These are phyloP conservation scores for Suillus americanus DNA, from an alignment of 768 basidiomycete genomes.

Conservation along the genomic window DNA sequence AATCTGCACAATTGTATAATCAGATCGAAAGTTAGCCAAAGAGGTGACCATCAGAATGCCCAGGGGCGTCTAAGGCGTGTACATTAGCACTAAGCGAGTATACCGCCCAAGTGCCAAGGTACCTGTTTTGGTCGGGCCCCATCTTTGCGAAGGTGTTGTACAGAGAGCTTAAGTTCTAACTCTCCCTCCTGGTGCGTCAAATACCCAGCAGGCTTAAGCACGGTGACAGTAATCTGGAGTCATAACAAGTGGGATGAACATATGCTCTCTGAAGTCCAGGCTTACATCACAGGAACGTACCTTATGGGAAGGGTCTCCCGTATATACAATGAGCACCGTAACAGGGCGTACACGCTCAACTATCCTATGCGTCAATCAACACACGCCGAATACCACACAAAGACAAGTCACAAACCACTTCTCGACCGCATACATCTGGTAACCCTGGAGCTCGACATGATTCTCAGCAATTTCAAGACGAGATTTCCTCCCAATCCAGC, in stretches of 20 bases:
- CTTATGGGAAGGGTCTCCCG: slow-evolving; percentile 70
- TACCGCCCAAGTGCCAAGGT: slow-evolving; percentile 1
- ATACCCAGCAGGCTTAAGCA: slow-evolving; percentile 45
- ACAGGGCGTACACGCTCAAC: slow-evolving; percentile 62
- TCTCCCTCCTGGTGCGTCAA: slow-evolving; percentile 45
- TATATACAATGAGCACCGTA: slow-evolving; percentile 70
- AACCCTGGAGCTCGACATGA: slow-evolving; percentile 49
- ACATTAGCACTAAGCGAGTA: slow-evolving; percentile 6
- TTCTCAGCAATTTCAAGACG: slow-evolving; percentile 52
- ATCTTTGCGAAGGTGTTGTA: slow-evolving; percentile 62
- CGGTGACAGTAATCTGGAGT: slow-evolving; percentile 57
- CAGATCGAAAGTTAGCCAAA: slow-evolving; percentile 83
- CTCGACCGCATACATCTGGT: slow-evolving; percentile 86
- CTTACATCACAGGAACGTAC: slow-evolving; percentile 29
- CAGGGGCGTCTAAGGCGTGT: slow-evolving; percentile 48
- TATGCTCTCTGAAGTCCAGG: slow-evolving; percentile 5
- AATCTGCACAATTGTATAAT: slow-evolving; percentile 81
- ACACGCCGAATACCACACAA: background rate
- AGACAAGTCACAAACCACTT: slow-evolving; percentile 52
- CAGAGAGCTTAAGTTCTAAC: slow-evolving; percentile 58
- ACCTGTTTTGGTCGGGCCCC: slow-evolving; percentile 76
- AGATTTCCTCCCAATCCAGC: slow-evolving; percentile 46
- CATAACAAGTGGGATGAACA: slow-evolving; percentile 15
- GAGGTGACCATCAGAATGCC: slow-evolving; percentile 81
- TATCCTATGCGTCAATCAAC: slow-evolving; percentile 44